Percentiles rank a stretch among this genome's conserved stretches.
These are phyloP conservation scores for Yamagishiella unicocca DNA, from an alignment of 139 green algal species.

Conservation along the genomic window DNA sequence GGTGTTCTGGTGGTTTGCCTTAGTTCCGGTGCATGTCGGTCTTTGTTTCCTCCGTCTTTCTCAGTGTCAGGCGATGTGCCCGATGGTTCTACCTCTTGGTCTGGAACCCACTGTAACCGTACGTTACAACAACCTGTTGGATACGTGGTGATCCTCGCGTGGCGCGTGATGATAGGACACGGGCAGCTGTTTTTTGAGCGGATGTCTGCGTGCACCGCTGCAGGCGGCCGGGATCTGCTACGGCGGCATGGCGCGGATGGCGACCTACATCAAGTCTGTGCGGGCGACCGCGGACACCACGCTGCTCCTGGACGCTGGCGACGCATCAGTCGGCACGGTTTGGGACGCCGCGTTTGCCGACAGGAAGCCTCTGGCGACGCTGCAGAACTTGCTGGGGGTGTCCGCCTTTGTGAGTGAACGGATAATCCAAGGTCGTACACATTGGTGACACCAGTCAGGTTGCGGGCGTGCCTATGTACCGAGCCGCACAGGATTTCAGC, in stretches of 20 bases:
- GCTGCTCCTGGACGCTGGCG: conserved; percentile 41
- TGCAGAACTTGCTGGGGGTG: conserved; percentile 11
- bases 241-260: conserved; percentile 48
- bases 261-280: conserved; percentile 19
- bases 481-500: background rate
- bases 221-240: conserved; percentile 38
- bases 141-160: too few species aligned
- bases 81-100: too few species aligned
- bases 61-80: too few species aligned
- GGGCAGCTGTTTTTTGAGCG: too few species aligned
- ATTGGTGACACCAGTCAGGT: background rate
- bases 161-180: too few species aligned
- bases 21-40: too few species aligned
- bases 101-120: too few species aligned
- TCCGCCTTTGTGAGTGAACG: conserved; percentile 4
- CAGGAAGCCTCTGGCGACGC: background rate
- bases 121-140: too few species aligned
- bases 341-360: background rate
- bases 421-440: too few species aligned
- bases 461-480: background rate
- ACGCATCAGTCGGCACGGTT: conserved; percentile 33
- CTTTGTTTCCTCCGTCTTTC: too few species aligned
- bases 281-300: background rate
- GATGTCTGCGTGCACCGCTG: too few species aligned
- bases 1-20: too few species aligned